Percentiles rank a stretch among this genome's conserved stretches.
These are phyloP conservation scores for Gossypium laxum DNA, from an alignment of 441 rosid genomes.

Conservation along the genomic window DNA sequence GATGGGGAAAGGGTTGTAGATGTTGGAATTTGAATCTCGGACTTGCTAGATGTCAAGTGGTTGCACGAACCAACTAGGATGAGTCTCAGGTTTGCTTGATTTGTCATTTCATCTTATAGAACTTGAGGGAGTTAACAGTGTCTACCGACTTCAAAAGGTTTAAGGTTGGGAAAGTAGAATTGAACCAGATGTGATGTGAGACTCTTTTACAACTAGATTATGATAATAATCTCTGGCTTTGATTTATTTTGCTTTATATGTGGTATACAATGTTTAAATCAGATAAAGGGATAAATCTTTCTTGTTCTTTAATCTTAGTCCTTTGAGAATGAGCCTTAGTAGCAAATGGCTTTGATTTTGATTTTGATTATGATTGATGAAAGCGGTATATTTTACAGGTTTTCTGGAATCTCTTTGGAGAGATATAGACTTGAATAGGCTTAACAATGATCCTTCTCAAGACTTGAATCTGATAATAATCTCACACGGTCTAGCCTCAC, in stretches of 20 bases:
- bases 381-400: constrained; percentile 33
- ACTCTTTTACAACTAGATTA: background rate
- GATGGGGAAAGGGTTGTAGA: background rate
- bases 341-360: background rate
- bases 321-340: background rate
- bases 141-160: background rate
- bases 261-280: background rate
- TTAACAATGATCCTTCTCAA: constrained; percentile 42
- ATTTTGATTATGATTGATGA: background rate
- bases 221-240: background rate
- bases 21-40: background rate
- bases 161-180: background rate
- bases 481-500: constrained; percentile 71
- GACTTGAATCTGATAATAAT: constrained; percentile 77
- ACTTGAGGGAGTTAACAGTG: background rate
- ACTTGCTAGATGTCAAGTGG: background rate
- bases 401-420: constrained; percentile 94
- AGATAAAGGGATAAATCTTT: background rate
- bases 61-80: background rate
- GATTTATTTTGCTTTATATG: background rate
- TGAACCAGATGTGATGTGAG: background rate
- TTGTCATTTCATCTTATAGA: background rate
- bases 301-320: background rate
- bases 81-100: background rate
- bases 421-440: constrained; percentile 81